These are phyloP conservation scores for Solanum medicagineum DNA, from an alignment of 257 asterid genomes.

Conservation along the genomic window DNA sequence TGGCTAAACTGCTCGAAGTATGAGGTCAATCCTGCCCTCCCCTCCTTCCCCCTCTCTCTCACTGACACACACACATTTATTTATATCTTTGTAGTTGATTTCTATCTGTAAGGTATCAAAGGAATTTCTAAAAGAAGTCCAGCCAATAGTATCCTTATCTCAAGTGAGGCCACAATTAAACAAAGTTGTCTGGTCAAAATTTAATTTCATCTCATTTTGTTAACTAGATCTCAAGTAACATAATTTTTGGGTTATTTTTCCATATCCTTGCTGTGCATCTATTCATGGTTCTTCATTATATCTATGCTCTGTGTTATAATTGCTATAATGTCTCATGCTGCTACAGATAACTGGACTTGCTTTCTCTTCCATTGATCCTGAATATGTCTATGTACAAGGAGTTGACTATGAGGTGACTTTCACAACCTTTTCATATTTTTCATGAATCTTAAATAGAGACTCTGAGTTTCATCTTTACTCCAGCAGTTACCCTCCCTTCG, in stretches of 20 bases:
- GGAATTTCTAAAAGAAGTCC: neutral
- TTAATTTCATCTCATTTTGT: neutral
- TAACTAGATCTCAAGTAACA: neutral
- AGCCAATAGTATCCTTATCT: neutral
- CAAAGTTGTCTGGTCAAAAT: neutral
- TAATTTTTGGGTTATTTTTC: neutral
- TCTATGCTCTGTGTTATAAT: neutral
- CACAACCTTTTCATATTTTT: neutral
- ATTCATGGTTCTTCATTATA: neutral
- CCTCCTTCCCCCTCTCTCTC: neutral
- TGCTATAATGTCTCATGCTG: neutral
- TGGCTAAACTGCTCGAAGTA: constrained; percentile 82
- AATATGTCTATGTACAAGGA: constrained; percentile 76
- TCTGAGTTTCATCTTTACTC: neutral
- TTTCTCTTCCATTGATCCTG: constrained; percentile 69
- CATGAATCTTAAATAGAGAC: neutral
- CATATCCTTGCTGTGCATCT: neutral
- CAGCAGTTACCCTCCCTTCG: neutral
- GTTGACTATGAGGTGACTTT: constrained; percentile 77
- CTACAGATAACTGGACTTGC: constrained; percentile 85
- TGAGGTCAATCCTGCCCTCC: constrained; percentile 25
- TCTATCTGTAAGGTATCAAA: neutral
- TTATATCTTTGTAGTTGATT: neutral
- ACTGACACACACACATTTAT: neutral
- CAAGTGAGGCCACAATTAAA: neutral